Percentiles rank a stretch among this genome's conserved stretches.
phyloP scores from a whole-genome alignment of 495 filamentous ascomycete species.

The Copromyces sp. region DNA sequence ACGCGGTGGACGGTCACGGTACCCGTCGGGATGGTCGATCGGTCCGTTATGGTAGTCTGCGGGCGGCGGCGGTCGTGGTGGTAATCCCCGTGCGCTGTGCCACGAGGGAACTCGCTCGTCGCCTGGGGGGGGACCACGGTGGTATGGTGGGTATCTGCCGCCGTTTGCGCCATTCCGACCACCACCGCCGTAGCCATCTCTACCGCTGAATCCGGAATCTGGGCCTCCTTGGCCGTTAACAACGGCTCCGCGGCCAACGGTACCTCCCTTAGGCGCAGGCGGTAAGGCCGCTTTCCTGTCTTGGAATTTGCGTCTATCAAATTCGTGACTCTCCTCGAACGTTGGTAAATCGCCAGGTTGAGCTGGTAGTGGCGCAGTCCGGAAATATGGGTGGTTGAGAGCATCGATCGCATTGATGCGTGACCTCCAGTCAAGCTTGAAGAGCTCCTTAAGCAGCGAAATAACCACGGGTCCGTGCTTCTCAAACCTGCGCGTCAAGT shows the following conservation, averaged over 20 bases:
- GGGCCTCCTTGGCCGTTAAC: conserved; percentile 44
- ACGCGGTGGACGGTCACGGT: conserved; percentile 20
- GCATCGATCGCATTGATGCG: conserved; percentile 93
- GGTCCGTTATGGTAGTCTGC: conserved; percentile 24
- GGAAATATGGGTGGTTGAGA: conserved; percentile 86
- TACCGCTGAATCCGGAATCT: conserved; percentile 34
- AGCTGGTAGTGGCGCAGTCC: conserved; percentile 63
- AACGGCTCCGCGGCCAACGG: conserved; percentile 65
- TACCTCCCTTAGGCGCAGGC: conserved; percentile 81
- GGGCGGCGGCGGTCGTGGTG: conserved; percentile 35
- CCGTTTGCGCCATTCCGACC: conserved; percentile 33
- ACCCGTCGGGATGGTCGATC: conserved; percentile 27
- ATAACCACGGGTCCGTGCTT: conserved; percentile 55
- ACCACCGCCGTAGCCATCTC: conserved; percentile 24
- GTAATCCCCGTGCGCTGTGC: conserved; percentile 37
- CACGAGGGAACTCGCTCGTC: conserved; percentile 39
- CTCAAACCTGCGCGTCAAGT: conserved; percentile 60
- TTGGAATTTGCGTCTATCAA: conserved; percentile 82
- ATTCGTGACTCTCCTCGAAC: conserved; percentile 91
- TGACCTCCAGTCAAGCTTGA: conserved; percentile 79
- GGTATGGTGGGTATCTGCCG: conserved; percentile 26
- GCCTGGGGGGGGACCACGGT: conserved; percentile 23
- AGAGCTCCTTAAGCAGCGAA: conserved; percentile 68
- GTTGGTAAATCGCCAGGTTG: conserved; percentile 70
- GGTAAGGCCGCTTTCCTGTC: conserved; percentile 67